A percentile compares a stretch with the other conserved stretches of the same genome.
Evolutionary conservation across 169 alveolate species (phyloP).

Genomic region (Plasmodium malariae): DNA sequence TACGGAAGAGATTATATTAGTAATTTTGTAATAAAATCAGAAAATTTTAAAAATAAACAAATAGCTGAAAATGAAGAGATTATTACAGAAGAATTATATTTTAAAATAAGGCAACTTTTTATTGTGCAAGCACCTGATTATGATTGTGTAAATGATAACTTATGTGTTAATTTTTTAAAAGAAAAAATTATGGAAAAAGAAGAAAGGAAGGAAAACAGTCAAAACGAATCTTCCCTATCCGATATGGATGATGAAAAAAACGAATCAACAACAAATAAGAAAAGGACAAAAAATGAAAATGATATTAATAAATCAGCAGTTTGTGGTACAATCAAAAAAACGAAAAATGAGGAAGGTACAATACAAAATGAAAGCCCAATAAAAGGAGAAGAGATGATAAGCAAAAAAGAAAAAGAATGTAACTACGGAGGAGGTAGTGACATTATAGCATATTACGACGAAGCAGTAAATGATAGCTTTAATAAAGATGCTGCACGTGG

Average conservation of each 20-base stretch:
- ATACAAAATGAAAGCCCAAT: background rate
- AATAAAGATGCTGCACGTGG: no score
- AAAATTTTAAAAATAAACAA: slow-evolving; percentile 50
- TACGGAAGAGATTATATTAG: slow-evolving; percentile 73
- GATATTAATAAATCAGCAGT: background rate
- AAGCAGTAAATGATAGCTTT: no score
- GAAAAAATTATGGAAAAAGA: background rate
- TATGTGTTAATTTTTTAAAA: slow-evolving; percentile 50
- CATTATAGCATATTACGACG: no score
- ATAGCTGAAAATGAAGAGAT: slow-evolving; percentile 42
- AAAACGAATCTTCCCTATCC: background rate
- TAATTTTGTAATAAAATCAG: slow-evolving; percentile 59
- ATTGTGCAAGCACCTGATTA: slow-evolving; percentile 73
- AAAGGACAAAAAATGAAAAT: slow-evolving; percentile 4
- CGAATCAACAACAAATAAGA: background rate
- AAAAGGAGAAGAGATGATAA: background rate
- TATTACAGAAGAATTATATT: slow-evolving; percentile 72
- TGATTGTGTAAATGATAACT: slow-evolving; percentile 63
- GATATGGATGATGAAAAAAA: background rate
- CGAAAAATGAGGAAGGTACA: background rate
- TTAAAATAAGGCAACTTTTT: slow-evolving; percentile 69
- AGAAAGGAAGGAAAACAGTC: background rate
- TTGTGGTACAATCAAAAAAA: background rate
- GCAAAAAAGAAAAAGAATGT: background rate
- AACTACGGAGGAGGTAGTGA: background rate